phyloP scores from a whole-genome alignment of 768 basidiomycete genomes.

The Ramaria rubella region DNA sequence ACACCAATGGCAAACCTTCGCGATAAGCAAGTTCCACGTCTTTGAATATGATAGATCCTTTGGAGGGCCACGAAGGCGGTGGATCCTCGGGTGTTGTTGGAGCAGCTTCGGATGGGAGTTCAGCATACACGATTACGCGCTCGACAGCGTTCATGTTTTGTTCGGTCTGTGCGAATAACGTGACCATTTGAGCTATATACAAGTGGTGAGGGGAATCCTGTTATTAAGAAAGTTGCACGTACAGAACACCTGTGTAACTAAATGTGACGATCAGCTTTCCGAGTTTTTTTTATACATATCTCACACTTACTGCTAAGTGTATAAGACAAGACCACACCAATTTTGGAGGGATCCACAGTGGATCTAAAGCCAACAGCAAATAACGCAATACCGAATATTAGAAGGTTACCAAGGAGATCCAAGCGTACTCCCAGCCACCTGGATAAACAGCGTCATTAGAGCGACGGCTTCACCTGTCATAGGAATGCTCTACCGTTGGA shows the following conservation, averaged over 20 bases:
- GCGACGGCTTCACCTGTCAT: constrained; percentile 7
- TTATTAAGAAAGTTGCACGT: neutral
- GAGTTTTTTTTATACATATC: constrained; percentile 22
- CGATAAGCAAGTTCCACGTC: constrained; percentile 56
- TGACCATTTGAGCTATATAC: constrained; percentile 34
- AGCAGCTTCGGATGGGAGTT: constrained; percentile 51
- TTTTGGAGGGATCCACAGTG: constrained; percentile 50
- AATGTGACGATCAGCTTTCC: neutral
- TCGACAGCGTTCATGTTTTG: constrained; percentile 73
- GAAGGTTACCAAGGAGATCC: constrained; percentile 59
- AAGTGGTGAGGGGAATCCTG: neutral
- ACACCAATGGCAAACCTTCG: constrained; percentile 54
- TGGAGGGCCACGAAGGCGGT: constrained; percentile 40
- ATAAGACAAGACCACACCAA: constrained; percentile 57
- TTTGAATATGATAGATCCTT: constrained; percentile 49
- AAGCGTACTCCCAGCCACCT: constrained; percentile 55
- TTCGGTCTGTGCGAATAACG: constrained; percentile 52
- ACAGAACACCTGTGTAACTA: constrained; percentile 17
- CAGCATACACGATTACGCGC: constrained; percentile 60
- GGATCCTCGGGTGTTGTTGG: constrained; percentile 37
- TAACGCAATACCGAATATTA: constrained; percentile 62
- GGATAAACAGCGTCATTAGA: constrained; percentile 13
- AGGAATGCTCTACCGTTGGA: constrained; percentile 38
- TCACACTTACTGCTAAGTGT: constrained; percentile 26
- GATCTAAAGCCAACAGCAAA: constrained; percentile 60